Conservation (phyloP, 768 basidiomycete genomes). For the Leucogyrophana mollusca region DNA sequence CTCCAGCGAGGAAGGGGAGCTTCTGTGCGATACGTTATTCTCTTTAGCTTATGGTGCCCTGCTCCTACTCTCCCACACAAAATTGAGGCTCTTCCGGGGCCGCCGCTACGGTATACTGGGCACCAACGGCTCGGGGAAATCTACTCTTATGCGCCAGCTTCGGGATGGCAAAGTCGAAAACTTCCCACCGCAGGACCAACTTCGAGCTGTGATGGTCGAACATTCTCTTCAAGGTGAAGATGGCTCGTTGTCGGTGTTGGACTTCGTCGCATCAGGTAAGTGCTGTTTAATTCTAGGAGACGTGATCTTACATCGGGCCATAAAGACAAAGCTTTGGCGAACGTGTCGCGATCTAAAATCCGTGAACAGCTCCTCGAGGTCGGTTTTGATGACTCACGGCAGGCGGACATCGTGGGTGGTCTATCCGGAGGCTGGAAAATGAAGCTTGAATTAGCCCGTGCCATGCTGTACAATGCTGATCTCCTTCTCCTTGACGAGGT, state of each 20-base stretch:
- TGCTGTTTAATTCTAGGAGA: slow-evolving; percentile 11
- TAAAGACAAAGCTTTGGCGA: slow-evolving; percentile 66
- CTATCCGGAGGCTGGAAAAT: slow-evolving; percentile 99
- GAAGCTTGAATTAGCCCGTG: slow-evolving; percentile 94
- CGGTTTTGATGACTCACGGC: slow-evolving; percentile 86
- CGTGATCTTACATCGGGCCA: slow-evolving; percentile 1
- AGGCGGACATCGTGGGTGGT: slow-evolving; percentile 82
- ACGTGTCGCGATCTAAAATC: slow-evolving; percentile 68
- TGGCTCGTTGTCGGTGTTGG: slow-evolving; percentile 73
- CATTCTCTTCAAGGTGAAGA: slow-evolving; percentile 96
- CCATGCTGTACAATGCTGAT: slow-evolving; percentile 95
- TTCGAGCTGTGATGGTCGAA: slow-evolving; percentile 95
- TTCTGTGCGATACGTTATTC: slow-evolving; percentile 91
- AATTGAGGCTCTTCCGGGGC: slow-evolving; percentile 84
- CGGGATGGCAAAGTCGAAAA: slow-evolving; percentile 95
- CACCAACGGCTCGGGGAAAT: slow-evolving; percentile 95
- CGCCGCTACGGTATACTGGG: slow-evolving; percentile 94
- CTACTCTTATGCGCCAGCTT: slow-evolving; percentile 93
- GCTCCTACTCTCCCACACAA: slow-evolving; percentile 91
- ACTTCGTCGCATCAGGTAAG: slow-evolving; percentile 86
- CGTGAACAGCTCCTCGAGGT: slow-evolving; percentile 80
- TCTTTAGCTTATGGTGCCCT: slow-evolving; percentile 95
- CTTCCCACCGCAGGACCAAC: slow-evolving; percentile 85
- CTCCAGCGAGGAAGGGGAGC: slow-evolving; percentile 71
- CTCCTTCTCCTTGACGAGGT: slow-evolving; percentile 85